phyloP scores from a whole-genome alignment of 495 filamentous ascomycete species.

The Aspergillus cavernicola region DNA sequence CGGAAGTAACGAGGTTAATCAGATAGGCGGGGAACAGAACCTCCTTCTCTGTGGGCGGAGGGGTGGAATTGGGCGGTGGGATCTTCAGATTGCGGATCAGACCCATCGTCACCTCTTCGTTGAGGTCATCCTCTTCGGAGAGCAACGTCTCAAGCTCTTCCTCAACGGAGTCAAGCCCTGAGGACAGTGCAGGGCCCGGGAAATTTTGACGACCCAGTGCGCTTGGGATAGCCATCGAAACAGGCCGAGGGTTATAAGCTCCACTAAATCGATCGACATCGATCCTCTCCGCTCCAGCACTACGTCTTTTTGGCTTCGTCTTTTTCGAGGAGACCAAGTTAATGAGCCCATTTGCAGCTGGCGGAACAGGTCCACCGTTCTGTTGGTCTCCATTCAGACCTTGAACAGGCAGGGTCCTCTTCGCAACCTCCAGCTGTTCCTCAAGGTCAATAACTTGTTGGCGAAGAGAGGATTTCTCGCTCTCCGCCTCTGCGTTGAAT shows the following conservation, averaged over 20 bases:
- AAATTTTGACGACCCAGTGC: constrained; percentile 60
- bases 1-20: constrained; percentile 97
- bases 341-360: constrained; percentile 74
- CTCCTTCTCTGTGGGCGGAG: constrained; percentile 93
- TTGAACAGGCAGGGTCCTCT: constrained; percentile 57
- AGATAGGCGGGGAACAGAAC: constrained; percentile 97
- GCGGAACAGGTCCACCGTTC: constrained; percentile 58
- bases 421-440: constrained; percentile 86
- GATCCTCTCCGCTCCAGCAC: constrained; percentile 83
- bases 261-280: constrained; percentile 82
- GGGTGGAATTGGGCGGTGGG: constrained; percentile 74
- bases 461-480: constrained; percentile 76
- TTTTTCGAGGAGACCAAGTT: constrained; percentile 97
- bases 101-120: constrained; percentile 93
- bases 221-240: constrained; percentile 84
- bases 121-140: constrained; percentile 90
- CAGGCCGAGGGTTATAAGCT: constrained; percentile 89
- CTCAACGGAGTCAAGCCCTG: constrained; percentile 84
- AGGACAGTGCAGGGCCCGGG: constrained; percentile 66
- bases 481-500: constrained; percentile 66
- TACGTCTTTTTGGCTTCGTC: constrained; percentile 92
- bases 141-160: constrained; percentile 89
- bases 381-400: constrained; percentile 59
- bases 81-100: constrained; percentile 96
- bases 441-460: constrained; percentile 87